Percentiles rank a stretch among this genome's conserved stretches.
Conservation (phyloP, 176 grass and related monocot species). For the Stipa capillata region DNA sequence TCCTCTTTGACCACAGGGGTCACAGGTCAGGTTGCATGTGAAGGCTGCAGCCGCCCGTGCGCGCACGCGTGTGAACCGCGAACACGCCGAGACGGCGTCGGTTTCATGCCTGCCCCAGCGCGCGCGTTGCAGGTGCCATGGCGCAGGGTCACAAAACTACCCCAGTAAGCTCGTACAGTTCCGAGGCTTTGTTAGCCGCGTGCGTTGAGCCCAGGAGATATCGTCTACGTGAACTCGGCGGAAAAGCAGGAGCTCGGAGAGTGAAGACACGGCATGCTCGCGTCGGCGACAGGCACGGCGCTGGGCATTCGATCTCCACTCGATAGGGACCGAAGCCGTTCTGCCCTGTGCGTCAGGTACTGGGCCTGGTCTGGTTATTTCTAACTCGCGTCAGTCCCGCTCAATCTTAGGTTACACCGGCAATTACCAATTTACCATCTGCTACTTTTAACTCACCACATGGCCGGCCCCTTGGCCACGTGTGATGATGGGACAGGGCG, state of each 20-base stretch:
- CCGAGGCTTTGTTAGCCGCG: no score
- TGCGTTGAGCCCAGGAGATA: no score
- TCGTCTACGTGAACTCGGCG: no score
- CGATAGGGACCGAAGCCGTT: background rate
- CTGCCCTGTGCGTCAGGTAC: background rate
- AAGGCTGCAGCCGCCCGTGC: background rate
- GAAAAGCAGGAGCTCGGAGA: no score
- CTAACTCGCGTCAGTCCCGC: background rate
- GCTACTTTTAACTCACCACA: background rate
- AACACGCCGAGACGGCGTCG: background rate
- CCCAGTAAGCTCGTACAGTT: background rate
- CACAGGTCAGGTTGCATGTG: background rate
- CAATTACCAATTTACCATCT: background rate
- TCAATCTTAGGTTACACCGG: no score
- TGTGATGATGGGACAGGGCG: background rate
- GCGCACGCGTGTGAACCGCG: background rate
- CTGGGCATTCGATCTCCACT: background rate
- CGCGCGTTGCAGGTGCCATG: background rate
- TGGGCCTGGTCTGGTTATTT: background rate
- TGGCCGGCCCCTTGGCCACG: background rate
- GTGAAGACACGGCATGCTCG: background rate
- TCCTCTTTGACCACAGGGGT: conserved; percentile 9
- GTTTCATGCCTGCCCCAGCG: background rate
- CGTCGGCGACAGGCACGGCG: background rate
- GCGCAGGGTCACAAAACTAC: no score